These are phyloP conservation scores for Phyllosticta paracitricarpa DNA, from an alignment of 2,329 filamentous ascomycete genomes.

Conservation along the genomic window DNA sequence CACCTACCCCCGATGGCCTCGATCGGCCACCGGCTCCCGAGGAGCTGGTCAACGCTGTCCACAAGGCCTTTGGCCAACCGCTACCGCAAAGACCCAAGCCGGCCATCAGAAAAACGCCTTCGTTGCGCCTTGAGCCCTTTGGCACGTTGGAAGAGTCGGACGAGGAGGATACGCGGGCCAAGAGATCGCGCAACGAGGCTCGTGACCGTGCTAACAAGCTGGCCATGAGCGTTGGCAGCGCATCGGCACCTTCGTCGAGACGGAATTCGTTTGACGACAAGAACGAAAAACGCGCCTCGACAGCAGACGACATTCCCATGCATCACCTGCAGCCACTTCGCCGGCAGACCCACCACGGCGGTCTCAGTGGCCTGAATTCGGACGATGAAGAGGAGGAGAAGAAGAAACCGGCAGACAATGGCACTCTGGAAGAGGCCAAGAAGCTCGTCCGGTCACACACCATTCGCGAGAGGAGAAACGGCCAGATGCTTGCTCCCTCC, in stretches of 20 bases:
- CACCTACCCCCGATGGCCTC: constrained; percentile 3
- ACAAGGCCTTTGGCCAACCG: constrained; percentile 23
- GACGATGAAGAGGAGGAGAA: constrained; percentile 14
- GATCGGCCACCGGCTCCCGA: constrained; percentile 12
- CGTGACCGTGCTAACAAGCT: constrained; percentile 25
- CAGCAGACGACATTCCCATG: background rate
- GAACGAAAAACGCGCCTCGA: background rate
- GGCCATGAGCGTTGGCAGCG: constrained; percentile 26
- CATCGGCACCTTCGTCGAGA: constrained; percentile 21
- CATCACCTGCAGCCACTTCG: background rate
- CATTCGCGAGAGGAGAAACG: constrained; percentile 5
- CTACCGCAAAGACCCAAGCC: constrained; percentile 27
- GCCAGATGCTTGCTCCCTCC: constrained; percentile 1
- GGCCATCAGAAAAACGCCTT: constrained; percentile 24
- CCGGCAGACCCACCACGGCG: background rate
- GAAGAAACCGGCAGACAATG: constrained; percentile 10
- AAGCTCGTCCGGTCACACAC: constrained; percentile 35
- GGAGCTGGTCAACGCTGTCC: constrained; percentile 26
- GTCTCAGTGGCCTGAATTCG: background rate
- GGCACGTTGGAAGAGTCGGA: constrained; percentile 20
- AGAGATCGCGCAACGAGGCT: constrained; percentile 26
- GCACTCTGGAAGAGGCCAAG: constrained; percentile 34
- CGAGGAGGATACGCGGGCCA: constrained; percentile 23
- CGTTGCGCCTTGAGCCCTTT: constrained; percentile 23
- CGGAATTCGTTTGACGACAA: constrained; percentile 22